Evolutionary conservation across 1,139 yeast genomes (phyloP).

Genomic region (Ogataea hybrid): DNA sequence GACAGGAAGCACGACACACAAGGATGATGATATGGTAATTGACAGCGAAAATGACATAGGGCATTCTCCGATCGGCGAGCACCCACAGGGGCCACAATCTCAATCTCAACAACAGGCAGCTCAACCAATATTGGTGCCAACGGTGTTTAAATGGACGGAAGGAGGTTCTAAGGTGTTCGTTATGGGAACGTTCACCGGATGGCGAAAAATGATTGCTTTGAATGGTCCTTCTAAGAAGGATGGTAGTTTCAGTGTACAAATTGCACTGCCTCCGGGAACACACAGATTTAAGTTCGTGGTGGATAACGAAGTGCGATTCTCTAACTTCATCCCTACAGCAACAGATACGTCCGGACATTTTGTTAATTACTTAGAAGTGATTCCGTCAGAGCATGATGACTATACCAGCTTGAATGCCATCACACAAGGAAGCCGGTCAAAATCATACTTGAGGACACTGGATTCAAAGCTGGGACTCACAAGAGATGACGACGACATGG

Average conservation of each 20-base stretch:
- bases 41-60: constrained; percentile 26
- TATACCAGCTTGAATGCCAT: constrained; percentile 20
- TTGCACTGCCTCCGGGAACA: constrained; percentile 71
- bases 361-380: constrained; percentile 85
- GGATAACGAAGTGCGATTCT: constrained; percentile 88
- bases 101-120: constrained; percentile 18
- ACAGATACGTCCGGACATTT: constrained; percentile 98
- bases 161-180: constrained; percentile 90
- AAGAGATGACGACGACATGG: constrained; percentile 75
- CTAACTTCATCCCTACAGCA: constrained; percentile 91
- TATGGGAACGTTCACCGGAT: constrained; percentile 94
- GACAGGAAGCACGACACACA: constrained; percentile 13
- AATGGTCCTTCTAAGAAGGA: constrained; percentile 34
- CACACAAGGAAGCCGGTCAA: constrained; percentile 22
- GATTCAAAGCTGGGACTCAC: constrained; percentile 59
- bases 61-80: constrained; percentile 19
- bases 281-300: constrained; percentile 93
- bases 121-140: constrained; percentile 50
- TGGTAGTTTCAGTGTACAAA: constrained; percentile 50
- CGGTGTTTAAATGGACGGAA: constrained; percentile 88
- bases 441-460: constrained; percentile 32
- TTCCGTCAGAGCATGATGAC: constrained; percentile 40
- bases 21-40: constrained; percentile 25
- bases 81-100: constrained; percentile 12
- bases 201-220: constrained; percentile 91